Evolutionary conservation across 805 yeast genomes (phyloP), one percentile per base, ranked within the genome.

Genomic region (Saccharomycopsis oosterbeekiorum): DNA sequence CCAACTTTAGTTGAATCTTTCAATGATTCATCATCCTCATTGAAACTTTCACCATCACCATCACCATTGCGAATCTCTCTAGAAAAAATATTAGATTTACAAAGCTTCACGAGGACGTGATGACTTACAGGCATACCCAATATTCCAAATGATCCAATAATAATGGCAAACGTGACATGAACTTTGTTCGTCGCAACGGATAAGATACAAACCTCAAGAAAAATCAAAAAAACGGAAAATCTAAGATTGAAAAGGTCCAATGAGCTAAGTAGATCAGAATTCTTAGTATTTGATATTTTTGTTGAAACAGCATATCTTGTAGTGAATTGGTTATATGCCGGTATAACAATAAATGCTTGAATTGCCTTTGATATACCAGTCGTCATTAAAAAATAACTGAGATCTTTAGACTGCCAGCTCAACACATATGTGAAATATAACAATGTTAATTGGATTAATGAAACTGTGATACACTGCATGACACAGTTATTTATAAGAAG

Each of bases 1-100:
- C 96, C 96, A 4, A 58, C 34, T 43, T 60, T 62, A 12, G 59
- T 40, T 17, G 56, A 29, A 11, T 60, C 58, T 15, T 24, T 10
- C 12, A 10, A 6, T 19, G 24, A 43, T 29, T 29, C 34, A 24
- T 24, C 10, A 8, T 43, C 34, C 21, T 43, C 47, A 12, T 15
- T 39, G 76, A 76, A 59, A 61, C 71, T 36, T 2, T 24, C 14
- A 10, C 65, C 41, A 14, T 70, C 60, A 43, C 70, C 68, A 1
- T 74, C 70, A 11, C 65, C 58, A 61, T 71, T 65, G 65, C 72
- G 59, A 0, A 60, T 5, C 36, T 70, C 57, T 17, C 37, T 56
- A 21, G 59, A 39, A 11, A 51, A 11, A 15, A 36, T 39, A 34
- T 54, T 60, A 24, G 53, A 47, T 47, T 26, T 47, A 39, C 57